Evolutionary conservation across 768 basidiomycete genomes (phyloP), one percentile per base, ranked within the genome.

Genomic region (Boletus fagicola): DNA sequence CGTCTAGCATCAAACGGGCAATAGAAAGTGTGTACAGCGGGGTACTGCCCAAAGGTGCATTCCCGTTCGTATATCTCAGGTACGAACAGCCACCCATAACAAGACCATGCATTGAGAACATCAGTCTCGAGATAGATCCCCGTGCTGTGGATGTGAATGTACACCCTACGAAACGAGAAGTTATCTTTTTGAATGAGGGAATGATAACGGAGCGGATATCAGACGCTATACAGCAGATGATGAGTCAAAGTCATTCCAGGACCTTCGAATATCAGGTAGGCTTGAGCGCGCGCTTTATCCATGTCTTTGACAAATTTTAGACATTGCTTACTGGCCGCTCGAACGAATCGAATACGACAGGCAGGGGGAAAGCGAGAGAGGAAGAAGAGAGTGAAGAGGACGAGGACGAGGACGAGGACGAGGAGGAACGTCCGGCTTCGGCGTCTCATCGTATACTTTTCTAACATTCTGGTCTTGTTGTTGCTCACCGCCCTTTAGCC

Each of bases 151-250:
- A 99, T 64, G 95, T 98, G 53, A 99, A 99, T 65, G 94, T 98
- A 9, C 95, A 98, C 68, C 97, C 96, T 0, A 98, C 97, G 2
- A 99, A 99, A 70, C 88, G 90, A 45, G 95, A 98, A 70, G 94
- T 98, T 1, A 92, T 94, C 62, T 98, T 98, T 66, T 72, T 98
- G 49, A 85, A 97, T 59, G 94, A 98, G 69, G 96, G 98, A 51
- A 77, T 74, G 15, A 91, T 98, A 65, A 87, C 87, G 7, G 86
- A 92, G 61, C 77, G 77, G 9, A 85, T 98, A 45, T 83, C 88
- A 15, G 85, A 90, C 65, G 79, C 78, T 1, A 77, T 98, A 3
- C 90, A 92, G 60, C 73, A 80, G n/a, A 74, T 94, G 13, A 77
- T 82, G 43, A 80, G 76, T 30, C 80, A 86, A 61, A 84, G 80